Conservation (phyloP, 1,139 yeast species). For the Geotrichum phurueaensis region DNA sequence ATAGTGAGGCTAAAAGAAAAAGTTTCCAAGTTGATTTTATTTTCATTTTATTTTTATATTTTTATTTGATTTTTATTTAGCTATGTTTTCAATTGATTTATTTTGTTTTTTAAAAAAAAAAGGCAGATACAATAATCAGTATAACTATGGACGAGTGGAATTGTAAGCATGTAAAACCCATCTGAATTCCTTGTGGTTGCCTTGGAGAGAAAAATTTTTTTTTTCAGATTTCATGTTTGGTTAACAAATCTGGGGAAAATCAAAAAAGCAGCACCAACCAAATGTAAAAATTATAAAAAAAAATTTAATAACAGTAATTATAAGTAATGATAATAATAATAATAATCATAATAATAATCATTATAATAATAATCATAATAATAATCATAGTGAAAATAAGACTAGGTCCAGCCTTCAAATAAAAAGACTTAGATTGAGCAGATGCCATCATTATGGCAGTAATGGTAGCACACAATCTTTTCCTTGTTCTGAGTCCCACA, state of each 20-base stretch:
- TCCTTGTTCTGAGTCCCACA: no score
- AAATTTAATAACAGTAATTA: background rate
- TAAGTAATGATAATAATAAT: no score
- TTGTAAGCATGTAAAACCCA: background rate
- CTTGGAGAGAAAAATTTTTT: background rate
- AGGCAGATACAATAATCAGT: background rate
- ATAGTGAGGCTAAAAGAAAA: constrained; percentile 29
- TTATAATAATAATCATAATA: no score
- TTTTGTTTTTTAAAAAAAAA: background rate
- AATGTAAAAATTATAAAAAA: background rate
- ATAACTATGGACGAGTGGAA: background rate
- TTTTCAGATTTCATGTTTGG: no score
- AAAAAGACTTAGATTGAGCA: no score
- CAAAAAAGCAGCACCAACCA: background rate
- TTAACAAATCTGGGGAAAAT: background rate
- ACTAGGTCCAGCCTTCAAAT: no score
- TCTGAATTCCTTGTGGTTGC: background rate
- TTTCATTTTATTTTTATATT: constrained; percentile 5
- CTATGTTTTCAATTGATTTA: background rate
- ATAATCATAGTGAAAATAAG: no score
- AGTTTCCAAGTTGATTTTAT: background rate
- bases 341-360: no score
- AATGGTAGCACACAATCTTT: no score
- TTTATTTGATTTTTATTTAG: background rate
- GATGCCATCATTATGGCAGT: no score